Conservation (phyloP, 1,284 basidiomycete species). For the Cryptococcus floricola region DNA sequence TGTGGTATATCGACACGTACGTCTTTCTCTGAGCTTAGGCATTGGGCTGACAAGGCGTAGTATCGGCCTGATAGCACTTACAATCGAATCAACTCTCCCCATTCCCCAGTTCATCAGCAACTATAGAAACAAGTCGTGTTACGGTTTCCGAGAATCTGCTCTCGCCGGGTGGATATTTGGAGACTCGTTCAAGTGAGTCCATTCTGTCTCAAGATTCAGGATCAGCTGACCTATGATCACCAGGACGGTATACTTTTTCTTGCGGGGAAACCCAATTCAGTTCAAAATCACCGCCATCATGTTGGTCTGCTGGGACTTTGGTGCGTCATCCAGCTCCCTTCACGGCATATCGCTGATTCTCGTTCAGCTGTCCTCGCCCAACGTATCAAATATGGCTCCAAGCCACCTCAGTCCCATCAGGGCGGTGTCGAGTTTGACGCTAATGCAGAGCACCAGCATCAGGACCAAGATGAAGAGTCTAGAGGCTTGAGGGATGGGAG, state of each 20-base stretch:
- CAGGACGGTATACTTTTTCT: slow-evolving; percentile 51
- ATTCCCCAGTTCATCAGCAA: slow-evolving; percentile 55
- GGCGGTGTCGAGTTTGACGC: not conserved
- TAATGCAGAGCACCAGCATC: not conserved
- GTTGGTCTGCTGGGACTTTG: slow-evolving; percentile 45
- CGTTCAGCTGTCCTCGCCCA: slow-evolving; percentile 35
- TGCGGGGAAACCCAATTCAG: slow-evolving; percentile 50
- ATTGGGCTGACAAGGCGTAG: slow-evolving; percentile 16
- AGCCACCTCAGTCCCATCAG: slow-evolving; percentile 20
- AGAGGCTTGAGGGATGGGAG: not conserved
- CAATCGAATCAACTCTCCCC: slow-evolving; percentile 54
- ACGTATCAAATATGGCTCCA: slow-evolving; percentile 36
- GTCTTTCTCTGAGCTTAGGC: not conserved
- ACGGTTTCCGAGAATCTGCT: slow-evolving; percentile 52
- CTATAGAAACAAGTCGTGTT: slow-evolving; percentile 50
- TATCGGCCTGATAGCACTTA: slow-evolving; percentile 53
- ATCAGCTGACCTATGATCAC: not conserved
- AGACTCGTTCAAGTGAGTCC: slow-evolving; percentile 47
- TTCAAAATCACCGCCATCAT: slow-evolving; percentile 51
- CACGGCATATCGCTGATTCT: not conserved
- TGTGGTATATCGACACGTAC: slow-evolving; percentile 46
- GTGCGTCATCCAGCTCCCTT: slow-evolving; percentile 15
- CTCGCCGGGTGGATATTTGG: slow-evolving; percentile 51
- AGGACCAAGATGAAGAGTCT: slow-evolving; percentile 7
- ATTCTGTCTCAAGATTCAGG: not conserved